phyloP scores from a whole-genome alignment of 345 rosid species.

The Citrus maxima region DNA sequence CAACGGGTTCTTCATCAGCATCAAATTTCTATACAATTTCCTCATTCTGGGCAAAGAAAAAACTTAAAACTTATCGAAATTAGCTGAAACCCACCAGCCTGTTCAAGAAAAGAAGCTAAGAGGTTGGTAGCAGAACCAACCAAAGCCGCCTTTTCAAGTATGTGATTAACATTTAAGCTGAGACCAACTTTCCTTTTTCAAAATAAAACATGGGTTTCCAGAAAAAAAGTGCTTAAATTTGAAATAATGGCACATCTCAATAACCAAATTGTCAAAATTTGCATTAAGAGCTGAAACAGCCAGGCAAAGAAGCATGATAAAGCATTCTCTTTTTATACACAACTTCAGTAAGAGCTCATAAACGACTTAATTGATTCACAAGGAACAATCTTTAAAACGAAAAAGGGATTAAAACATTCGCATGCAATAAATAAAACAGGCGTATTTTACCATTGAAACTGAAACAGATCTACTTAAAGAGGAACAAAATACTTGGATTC shows the following conservation, averaged over 20 bases:
- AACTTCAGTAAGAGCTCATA: background rate
- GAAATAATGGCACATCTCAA: background rate
- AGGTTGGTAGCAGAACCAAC: slow-evolving; percentile 28
- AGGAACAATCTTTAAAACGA: background rate
- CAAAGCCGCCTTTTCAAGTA: slow-evolving; percentile 25
- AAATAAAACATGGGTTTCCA: slow-evolving; percentile 2
- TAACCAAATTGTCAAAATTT: background rate
- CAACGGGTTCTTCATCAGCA: slow-evolving; percentile 34
- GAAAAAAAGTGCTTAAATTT: background rate
- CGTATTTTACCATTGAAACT: slow-evolving; percentile 21
- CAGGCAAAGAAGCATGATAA: background rate
- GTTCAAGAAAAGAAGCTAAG: slow-evolving; percentile 22
- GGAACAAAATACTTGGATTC: slow-evolving; percentile 30
- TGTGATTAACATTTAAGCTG: slow-evolving; percentile 21
- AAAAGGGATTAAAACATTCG: slow-evolving; percentile 18
- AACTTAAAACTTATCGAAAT: background rate
- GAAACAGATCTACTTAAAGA: slow-evolving; percentile 34
- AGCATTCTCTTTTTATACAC: background rate
- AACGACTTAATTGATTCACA: background rate
- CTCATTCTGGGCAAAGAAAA: slow-evolving; percentile 28
- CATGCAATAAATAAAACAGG: slow-evolving; percentile 28
- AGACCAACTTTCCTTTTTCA: background rate
- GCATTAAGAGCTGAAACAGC: slow-evolving; percentile 2
- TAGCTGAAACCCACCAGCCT: slow-evolving; percentile 11
- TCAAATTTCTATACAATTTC: slow-evolving; percentile 47